Evolutionary conservation across 345 rosid species (phyloP).

Genomic region (Pistacia atlantica): DNA sequence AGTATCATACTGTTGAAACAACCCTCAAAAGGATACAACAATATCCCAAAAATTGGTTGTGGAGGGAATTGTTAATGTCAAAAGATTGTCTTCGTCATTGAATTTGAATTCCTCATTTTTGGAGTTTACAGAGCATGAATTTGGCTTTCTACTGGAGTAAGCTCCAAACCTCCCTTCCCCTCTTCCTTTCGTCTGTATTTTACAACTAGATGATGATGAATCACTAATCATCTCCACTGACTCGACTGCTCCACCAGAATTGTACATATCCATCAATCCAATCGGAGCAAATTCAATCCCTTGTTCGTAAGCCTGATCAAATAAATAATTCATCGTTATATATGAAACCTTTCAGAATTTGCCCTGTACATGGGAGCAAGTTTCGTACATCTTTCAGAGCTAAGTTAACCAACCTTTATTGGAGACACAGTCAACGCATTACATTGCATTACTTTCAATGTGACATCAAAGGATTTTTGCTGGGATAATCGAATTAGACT

Average conservation of each 20-base stretch:
- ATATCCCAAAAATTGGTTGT: slow-evolving; percentile 36
- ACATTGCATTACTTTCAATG: slow-evolving; percentile 41
- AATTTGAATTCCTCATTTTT: slow-evolving; percentile 20
- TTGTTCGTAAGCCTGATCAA: slow-evolving; percentile 36
- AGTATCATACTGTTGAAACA: too few species aligned
- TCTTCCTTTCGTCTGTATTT: slow-evolving; percentile 39
- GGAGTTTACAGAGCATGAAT: slow-evolving; percentile 32
- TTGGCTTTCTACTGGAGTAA: slow-evolving; percentile 45
- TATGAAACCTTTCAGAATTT: background rate
- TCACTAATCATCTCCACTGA: slow-evolving; percentile 19
- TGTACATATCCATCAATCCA: slow-evolving; percentile 55
- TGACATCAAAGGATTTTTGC: slow-evolving; percentile 29
- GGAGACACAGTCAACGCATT: slow-evolving; percentile 51
- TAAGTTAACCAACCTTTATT: slow-evolving; percentile 37
- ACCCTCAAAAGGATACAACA: slow-evolving; percentile 28
- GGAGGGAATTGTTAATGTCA: slow-evolving; percentile 33
- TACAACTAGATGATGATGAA: slow-evolving; percentile 2
- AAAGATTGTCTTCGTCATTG: slow-evolving; percentile 32
- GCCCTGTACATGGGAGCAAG: background rate
- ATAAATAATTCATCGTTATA: background rate
- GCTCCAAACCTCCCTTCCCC: slow-evolving; percentile 49
- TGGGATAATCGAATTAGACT: slow-evolving; percentile 30
- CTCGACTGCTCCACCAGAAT: slow-evolving; percentile 52
- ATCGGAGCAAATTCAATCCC: slow-evolving; percentile 50
- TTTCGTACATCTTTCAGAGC: too few species aligned